A percentile compares a stretch with the other conserved stretches of the same genome.
Conservation (phyloP, 2,329 filamentous ascomycete genomes). For the Alternaria gansuensis region DNA sequence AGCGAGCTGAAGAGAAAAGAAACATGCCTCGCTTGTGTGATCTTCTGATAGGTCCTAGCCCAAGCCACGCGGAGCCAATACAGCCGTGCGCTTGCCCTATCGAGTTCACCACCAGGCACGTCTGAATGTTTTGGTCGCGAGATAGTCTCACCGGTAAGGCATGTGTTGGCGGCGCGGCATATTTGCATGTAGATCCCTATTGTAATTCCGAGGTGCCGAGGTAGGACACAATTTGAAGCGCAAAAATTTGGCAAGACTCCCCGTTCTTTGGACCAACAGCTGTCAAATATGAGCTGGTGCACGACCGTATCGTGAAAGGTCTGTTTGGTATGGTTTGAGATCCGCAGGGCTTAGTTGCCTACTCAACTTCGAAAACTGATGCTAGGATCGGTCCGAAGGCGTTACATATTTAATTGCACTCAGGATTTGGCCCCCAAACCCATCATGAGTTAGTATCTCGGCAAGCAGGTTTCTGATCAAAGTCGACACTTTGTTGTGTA, state of each 20-base stretch:
- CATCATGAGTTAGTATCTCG: not conserved
- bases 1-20: conserved; percentile 18
- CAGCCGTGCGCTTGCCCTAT: conserved; percentile 5
- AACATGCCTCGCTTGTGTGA: conserved; percentile 8
- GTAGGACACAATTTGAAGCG: not conserved
- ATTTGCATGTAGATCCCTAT: conserved; percentile 2
- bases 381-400: conserved; percentile 6
- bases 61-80: conserved; percentile 2
- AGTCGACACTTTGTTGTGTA: conserved; percentile 2
- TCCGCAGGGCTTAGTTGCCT: not conserved
- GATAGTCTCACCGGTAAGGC: conserved; percentile 13
- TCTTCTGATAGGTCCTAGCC: conserved; percentile 11
- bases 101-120: conserved; percentile 11
- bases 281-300: not conserved
- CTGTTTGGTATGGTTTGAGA: not conserved
- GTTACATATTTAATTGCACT: not conserved
- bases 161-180: conserved; percentile 5
- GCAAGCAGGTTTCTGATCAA: not conserved
- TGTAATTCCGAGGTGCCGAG: not conserved
- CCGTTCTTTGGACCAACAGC: not conserved
- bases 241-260: not conserved
- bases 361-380: not conserved
- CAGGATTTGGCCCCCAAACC: conserved; percentile 3
- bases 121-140: conserved; percentile 7
- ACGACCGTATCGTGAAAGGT: not conserved